Evolutionary conservation across 805 yeast genomes (phyloP).

Genomic region (Nematodospora valgi): DNA sequence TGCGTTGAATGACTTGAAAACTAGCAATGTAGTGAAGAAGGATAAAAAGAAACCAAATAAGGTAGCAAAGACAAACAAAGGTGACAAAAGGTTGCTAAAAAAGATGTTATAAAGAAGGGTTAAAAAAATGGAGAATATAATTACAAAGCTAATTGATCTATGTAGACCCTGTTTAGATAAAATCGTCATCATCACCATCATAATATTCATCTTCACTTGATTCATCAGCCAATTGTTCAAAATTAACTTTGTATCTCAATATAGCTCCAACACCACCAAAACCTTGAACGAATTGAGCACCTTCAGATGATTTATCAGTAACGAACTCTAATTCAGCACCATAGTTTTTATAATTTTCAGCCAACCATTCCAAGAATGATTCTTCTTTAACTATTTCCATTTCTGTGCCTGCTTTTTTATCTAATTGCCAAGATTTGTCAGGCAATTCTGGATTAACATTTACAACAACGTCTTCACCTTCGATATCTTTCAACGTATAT

Average conservation of each 20-base stretch:
- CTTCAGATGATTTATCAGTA: conserved; percentile 94
- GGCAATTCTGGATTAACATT: conserved; percentile 71
- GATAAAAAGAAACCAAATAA: conserved; percentile 9
- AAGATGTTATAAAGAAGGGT: background rate
- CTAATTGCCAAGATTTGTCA: conserved; percentile 72
- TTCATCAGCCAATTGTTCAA: conserved; percentile 90
- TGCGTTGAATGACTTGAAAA: conserved; percentile 60
- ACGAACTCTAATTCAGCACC: conserved; percentile 97
- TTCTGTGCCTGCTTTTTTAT: conserved; percentile 84
- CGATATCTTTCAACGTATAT: conserved; percentile 78
- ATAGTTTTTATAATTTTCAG: conserved; percentile 89
- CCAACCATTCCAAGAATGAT: conserved; percentile 93
- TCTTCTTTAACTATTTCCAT: conserved; percentile 86
- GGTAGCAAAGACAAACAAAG: conserved; percentile 5
- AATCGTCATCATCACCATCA: conserved; percentile 58
- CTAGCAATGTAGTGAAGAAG: conserved; percentile 11
- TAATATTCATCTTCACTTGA: conserved; percentile 81
- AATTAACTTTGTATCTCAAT: conserved; percentile 93
- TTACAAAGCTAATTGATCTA: conserved; percentile 1
- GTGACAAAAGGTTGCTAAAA: conserved; percentile 3
- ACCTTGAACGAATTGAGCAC: conserved; percentile 97
- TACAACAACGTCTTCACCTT: conserved; percentile 71
- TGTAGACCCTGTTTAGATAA: conserved; percentile 6
- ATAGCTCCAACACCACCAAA: conserved; percentile 99
- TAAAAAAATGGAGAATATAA: conserved; percentile 1